Conservation (phyloP, 108 stramenopile species). For the Skeletonema costatum region DNA sequence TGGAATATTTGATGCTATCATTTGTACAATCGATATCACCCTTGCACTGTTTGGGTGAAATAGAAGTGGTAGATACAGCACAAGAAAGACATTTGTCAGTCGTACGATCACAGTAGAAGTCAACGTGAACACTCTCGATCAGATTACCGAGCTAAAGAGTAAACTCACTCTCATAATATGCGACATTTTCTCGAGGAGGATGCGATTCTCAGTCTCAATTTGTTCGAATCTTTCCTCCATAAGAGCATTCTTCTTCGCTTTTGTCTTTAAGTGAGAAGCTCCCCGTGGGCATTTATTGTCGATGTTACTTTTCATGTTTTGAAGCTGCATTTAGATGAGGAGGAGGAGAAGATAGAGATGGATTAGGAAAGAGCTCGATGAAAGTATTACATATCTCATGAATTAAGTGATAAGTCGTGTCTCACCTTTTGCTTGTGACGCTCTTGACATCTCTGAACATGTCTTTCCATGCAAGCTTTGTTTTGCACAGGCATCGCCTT, state of each 20-base stretch:
- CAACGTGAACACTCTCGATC: no score
- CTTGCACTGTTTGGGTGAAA: slow-evolving; percentile 30
- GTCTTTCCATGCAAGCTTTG: slow-evolving; percentile 76
- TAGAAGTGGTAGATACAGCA: not conserved
- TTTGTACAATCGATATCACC: slow-evolving; percentile 68
- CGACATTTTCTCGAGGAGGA: slow-evolving; percentile 86
- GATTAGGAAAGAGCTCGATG: not conserved
- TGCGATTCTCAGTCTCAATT: slow-evolving; percentile 88
- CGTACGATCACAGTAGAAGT: not conserved
- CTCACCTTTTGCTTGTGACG: slow-evolving; percentile 65
- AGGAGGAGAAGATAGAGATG: not conserved
- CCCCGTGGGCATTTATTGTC: slow-evolving; percentile 75
- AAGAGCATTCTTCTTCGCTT: slow-evolving; percentile 83
- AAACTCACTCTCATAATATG: slow-evolving; percentile 74
- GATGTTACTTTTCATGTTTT: slow-evolving; percentile 81
- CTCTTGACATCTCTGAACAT: slow-evolving; percentile 60
- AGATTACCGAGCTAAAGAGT: not conserved
- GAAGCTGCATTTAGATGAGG: slow-evolving; percentile 41
- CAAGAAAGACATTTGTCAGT: not conserved
- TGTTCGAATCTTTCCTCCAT: slow-evolving; percentile 73
- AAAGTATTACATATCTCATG: not conserved
- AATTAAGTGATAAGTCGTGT: not conserved
- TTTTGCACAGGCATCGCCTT: slow-evolving; percentile 84
- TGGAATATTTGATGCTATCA: slow-evolving; percentile 47
- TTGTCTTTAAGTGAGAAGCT: slow-evolving; percentile 64